Percentiles rank a stretch among this genome's conserved stretches.
Conservation (phyloP, 139 green algal genomes). For the Bryopsis sp. region DNA sequence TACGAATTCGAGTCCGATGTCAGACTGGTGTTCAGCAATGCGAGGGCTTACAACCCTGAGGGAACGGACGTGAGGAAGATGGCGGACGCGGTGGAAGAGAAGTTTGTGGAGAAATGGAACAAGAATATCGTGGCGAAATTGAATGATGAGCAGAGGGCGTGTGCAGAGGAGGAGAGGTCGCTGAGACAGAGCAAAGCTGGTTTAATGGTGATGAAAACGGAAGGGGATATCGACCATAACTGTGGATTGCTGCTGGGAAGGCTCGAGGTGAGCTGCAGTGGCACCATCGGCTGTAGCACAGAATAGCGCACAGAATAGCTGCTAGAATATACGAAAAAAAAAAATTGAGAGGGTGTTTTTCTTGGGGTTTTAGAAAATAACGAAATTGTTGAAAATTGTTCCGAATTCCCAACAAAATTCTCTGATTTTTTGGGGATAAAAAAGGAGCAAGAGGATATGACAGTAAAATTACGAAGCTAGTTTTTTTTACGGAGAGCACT, state of each 20-base stretch:
- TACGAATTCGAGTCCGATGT: constrained; percentile 31
- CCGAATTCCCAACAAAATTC: too few relatives aligned
- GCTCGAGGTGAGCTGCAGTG: constrained; percentile 6
- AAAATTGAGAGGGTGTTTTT: too few relatives aligned
- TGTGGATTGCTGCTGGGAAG: constrained; percentile 5
- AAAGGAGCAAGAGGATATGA: too few relatives aligned
- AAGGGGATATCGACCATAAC: constrained; percentile 4
- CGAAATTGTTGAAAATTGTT: too few relatives aligned
- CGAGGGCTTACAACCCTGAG: constrained; percentile 39
- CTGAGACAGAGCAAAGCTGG: constrained; percentile 20
- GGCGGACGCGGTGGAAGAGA: constrained; percentile 20
- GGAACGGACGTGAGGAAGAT: constrained; percentile 36
- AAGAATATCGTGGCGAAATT: constrained; percentile 13
- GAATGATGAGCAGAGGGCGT: background rate
- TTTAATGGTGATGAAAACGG: background rate
- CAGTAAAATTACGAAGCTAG: too few relatives aligned
- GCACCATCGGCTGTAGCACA: too few relatives aligned
- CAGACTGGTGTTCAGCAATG: constrained; percentile 38
- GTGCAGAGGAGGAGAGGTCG: background rate
- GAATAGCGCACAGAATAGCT: too few relatives aligned
- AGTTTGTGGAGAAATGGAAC: constrained; percentile 19
- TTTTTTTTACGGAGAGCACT: background rate
- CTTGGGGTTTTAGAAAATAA: too few relatives aligned
- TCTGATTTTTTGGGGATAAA: too few relatives aligned
- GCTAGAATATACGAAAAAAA: too few relatives aligned